Evolutionary conservation across 768 basidiomycete species (phyloP).

Genomic region (Tulasnella sp.): DNA sequence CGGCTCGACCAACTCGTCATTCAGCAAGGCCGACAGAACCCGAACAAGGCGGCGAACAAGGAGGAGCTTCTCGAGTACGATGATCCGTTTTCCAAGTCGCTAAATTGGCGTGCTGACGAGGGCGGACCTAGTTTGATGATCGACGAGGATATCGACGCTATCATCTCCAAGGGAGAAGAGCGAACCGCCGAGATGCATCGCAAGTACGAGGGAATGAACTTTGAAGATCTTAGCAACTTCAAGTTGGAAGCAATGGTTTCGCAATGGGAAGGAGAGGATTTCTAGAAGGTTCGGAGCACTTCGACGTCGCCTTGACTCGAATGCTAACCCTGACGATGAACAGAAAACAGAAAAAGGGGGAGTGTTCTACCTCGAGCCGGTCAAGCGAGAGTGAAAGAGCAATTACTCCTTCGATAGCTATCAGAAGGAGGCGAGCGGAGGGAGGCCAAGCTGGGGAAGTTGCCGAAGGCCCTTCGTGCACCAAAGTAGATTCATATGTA

Average conservation of each 20-base stretch:
- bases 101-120: conserved; percentile 10
- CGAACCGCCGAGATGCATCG: conserved; percentile 79
- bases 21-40: conserved; percentile 84
- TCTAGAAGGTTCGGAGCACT: conserved; percentile 50
- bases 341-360: conserved; percentile 11
- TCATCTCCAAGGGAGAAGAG: conserved; percentile 86
- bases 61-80: conserved; percentile 89
- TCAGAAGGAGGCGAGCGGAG: conserved; percentile 76
- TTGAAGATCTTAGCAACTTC: conserved; percentile 96
- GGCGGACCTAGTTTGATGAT: conserved; percentile 48
- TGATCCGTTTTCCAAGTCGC: not conserved
- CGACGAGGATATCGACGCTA: conserved; percentile 88
- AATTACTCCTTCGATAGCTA: conserved; percentile 95
- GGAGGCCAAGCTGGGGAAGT: conserved; percentile 48
- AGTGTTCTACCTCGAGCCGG: conserved; percentile 52
- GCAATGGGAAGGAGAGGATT: conserved; percentile 96
- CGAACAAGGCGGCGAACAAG: conserved; percentile 83
- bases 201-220: conserved; percentile 87
- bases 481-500: conserved; percentile 81
- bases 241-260: conserved; percentile 85
- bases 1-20: conserved; percentile 94
- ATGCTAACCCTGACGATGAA: not conserved
- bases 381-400: conserved; percentile 87
- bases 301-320: not conserved
- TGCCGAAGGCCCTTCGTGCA: conserved; percentile 72